phyloP scores from a whole-genome alignment of 805 yeast species.

The Yarrowia yakushimensis region DNA sequence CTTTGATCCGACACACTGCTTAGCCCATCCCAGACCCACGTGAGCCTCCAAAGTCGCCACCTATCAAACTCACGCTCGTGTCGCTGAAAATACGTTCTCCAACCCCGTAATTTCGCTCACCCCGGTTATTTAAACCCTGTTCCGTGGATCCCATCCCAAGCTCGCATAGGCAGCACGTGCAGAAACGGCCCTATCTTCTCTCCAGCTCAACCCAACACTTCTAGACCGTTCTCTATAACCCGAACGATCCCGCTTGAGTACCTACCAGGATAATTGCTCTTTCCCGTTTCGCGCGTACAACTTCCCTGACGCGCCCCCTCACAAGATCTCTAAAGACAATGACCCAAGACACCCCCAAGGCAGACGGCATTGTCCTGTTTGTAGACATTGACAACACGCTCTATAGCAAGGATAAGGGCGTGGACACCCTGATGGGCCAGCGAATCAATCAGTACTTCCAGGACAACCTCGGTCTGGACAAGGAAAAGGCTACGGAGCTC shows the following conservation, averaged over 20 bases:
- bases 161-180: conserved; percentile 20
- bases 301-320: not conserved
- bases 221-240: not conserved
- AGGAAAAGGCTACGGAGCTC: conserved; percentile 68
- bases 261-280: not conserved
- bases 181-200: not conserved
- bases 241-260: conserved; percentile 6
- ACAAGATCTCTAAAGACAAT: not conserved
- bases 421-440: conserved; percentile 84
- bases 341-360: conserved; percentile 23
- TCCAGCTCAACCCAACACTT: not conserved
- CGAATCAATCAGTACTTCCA: conserved; percentile 80
- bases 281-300: not conserved
- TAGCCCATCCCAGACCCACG: not conserved
- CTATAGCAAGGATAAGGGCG: conserved; percentile 66
- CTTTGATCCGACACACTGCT: not conserved
- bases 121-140: conserved; percentile 1
- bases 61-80: not conserved
- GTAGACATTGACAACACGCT: conserved; percentile 94
- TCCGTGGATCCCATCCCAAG: not conserved
- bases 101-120: not conserved
- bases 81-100: not conserved
- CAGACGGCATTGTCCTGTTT: conserved; percentile 49
- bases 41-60: not conserved
- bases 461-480: conserved; percentile 54